A percentile compares a stretch with the other conserved stretches of the same genome.
phyloP scores from a whole-genome alignment of 2,329 filamentous ascomycete species.

The Talaromyces sp. region DNA sequence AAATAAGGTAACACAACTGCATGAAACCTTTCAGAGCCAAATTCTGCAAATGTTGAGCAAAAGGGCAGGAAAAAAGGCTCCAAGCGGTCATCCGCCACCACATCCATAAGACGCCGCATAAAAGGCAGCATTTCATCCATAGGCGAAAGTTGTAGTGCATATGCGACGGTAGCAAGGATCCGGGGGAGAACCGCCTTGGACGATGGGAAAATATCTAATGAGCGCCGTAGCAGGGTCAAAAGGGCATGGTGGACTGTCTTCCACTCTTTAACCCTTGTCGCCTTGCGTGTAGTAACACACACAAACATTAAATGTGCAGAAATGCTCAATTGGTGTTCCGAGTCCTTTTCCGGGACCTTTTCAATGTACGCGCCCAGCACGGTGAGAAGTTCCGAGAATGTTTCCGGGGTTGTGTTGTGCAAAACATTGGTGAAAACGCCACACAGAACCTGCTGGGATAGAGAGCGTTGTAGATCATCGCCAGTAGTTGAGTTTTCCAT shows the following conservation, averaged over 20 bases:
- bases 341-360: constrained; percentile 27
- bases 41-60: constrained; percentile 72
- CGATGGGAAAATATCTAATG: constrained; percentile 20
- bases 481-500: constrained; percentile 32
- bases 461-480: constrained; percentile 24
- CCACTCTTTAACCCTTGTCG: constrained; percentile 71
- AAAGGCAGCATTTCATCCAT: constrained; percentile 73
- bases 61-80: constrained; percentile 76
- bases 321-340: constrained; percentile 37
- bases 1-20: constrained; percentile 76
- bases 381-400: constrained; percentile 65
- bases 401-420: constrained; percentile 72
- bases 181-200: constrained; percentile 24
- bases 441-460: constrained; percentile 59
- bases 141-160: constrained; percentile 70
- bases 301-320: constrained; percentile 50
- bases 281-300: constrained; percentile 73
- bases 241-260: constrained; percentile 55
- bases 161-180: constrained; percentile 50
- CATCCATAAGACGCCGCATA: constrained; percentile 61
- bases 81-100: constrained; percentile 61
- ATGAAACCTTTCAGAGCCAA: constrained; percentile 70
- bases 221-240: constrained; percentile 48
- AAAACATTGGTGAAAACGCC: constrained; percentile 77
- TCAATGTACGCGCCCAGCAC: constrained; percentile 53